A percentile compares a stretch with the other conserved stretches of the same genome.
Evolutionary conservation across 2,329 filamentous ascomycete species (phyloP).

Genomic region (Orbilia blumenaviensis): DNA sequence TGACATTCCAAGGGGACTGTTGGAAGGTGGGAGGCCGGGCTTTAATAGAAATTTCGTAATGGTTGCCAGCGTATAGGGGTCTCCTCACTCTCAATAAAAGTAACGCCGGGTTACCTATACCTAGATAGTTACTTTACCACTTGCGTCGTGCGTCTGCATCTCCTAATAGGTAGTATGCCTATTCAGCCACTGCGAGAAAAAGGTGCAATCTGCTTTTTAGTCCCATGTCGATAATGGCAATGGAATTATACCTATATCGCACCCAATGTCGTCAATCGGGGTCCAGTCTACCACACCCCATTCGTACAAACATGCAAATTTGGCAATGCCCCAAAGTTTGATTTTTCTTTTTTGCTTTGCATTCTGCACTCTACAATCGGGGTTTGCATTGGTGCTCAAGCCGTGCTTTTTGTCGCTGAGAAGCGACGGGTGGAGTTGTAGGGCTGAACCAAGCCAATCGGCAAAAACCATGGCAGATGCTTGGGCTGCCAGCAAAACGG

Average conservation of each 20-base stretch:
- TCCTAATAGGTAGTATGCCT: no score
- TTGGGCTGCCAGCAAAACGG: slow-evolving; percentile 3
- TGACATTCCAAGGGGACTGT: background rate
- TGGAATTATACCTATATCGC: slow-evolving; percentile 33
- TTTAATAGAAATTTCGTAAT: slow-evolving; percentile 11
- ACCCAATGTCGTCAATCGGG: background rate
- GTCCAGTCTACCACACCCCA: slow-evolving; percentile 13
- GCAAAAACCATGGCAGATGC: slow-evolving; percentile 24
- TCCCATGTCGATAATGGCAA: slow-evolving; percentile 52
- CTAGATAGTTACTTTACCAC: background rate
- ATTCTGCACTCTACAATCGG: background rate
- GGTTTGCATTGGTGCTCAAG: background rate
- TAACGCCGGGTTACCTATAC: no score
- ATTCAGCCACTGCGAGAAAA: slow-evolving; percentile 2
- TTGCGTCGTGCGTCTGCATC: background rate
- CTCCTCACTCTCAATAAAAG: background rate
- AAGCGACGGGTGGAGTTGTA: slow-evolving; percentile 25
- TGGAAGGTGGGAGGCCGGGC: background rate
- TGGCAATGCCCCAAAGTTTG: slow-evolving; percentile 31
- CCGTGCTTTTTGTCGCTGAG: slow-evolving; percentile 15
- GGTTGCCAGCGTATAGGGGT: no score
- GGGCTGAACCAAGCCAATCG: slow-evolving; percentile 46
- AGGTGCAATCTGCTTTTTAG: slow-evolving; percentile 11
- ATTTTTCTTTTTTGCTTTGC: slow-evolving; percentile 31
- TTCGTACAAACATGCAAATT: slow-evolving; percentile 8